These are phyloP conservation scores for Nannochloropsis salina DNA, from an alignment of 108 stramenopile species.

Conservation along the genomic window DNA sequence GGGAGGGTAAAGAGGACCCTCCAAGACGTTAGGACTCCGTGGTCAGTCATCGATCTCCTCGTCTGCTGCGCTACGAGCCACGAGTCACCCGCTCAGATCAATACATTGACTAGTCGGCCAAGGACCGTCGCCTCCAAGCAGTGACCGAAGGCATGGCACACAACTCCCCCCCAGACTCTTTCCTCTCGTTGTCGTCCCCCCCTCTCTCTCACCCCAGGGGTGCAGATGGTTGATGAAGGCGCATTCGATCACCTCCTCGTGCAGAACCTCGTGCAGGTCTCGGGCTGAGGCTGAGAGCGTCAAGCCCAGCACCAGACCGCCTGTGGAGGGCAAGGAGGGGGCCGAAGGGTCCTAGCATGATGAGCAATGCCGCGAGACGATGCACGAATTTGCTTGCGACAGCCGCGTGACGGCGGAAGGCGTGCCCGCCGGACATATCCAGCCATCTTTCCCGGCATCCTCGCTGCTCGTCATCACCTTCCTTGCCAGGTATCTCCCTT, in stretches of 20 bases:
- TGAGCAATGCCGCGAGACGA: neutral
- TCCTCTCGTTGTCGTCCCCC: neutral
- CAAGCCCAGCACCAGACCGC: slow-evolving; percentile 68
- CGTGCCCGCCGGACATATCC: neutral
- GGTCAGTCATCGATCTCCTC: too few species aligned
- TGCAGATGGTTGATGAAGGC: slow-evolving; percentile 67
- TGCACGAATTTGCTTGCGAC: too few species aligned
- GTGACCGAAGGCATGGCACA: too few species aligned
- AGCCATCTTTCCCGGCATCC: neutral
- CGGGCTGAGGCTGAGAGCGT: slow-evolving; percentile 60
- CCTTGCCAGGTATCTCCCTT: neutral
- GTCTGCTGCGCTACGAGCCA: too few species aligned
- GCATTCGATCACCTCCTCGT: slow-evolving; percentile 69
- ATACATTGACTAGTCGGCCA: too few species aligned
- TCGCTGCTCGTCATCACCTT: neutral
- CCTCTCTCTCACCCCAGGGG: slow-evolving; percentile 46
- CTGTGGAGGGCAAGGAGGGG: neutral
- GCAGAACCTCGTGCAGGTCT: slow-evolving; percentile 74
- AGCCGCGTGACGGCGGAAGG: too few species aligned
- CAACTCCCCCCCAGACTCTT: neutral
- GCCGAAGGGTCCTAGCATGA: neutral
- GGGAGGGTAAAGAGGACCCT: neutral
- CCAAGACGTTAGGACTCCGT: too few species aligned
- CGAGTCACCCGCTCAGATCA: too few species aligned
- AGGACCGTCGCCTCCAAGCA: too few species aligned